Base-by-base conservation (phyloP, 108 stramenopile genomes). In the Pseudonitzschia multiseries region DNA sequence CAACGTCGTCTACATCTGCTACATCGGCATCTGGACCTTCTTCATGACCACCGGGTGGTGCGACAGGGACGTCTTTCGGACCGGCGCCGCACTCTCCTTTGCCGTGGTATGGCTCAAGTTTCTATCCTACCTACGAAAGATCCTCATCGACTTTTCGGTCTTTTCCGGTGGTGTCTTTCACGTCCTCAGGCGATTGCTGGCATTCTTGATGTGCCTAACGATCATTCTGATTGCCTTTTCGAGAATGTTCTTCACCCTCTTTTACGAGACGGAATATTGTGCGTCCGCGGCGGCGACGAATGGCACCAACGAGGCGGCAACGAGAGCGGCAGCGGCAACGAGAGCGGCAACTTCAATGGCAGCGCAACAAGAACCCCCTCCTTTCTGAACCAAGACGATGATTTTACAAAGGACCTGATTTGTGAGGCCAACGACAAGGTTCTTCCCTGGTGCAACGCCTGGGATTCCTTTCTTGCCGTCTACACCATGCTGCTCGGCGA, bases 401-500 rank as follows among this genome's bases (percentile, higher is more conserved):
- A 17, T 26, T 40, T 57, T 20, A 65, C 68, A 0, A 64, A 66
- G 26, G 42, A 17, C 20, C 15, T 54, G 53, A 51, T 42, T 28
- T 57, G 57, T 17, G 71, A 72, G 33, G 41, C 57, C n/a, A 60
- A 72, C 21, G 36, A 65, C 14, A 24, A 44, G 28, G 44, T 64
- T 17, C 59, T 54, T 71, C 82, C 68, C 43, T 88, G 73, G 76
- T 93, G 91, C 62, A 75, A 69, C 64, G 74, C 76, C 31, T 78
- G 80, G 76, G 61, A 75, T 24, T 80, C 87, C 1, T 84, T 93
- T 24, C 53, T 88, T 33, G 73, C 73, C 28, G 83, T 88, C 13
- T 92, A 83, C 78, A 92, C 88, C 17, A 88, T 88, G 87, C 74
- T 89, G 57, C 43, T 92, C 32, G 88, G 88, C 15, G 83, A 92